Base-by-base conservation (phyloP, 1,284 basidiomycete species). In the Coniferiporia weirii region DNA sequence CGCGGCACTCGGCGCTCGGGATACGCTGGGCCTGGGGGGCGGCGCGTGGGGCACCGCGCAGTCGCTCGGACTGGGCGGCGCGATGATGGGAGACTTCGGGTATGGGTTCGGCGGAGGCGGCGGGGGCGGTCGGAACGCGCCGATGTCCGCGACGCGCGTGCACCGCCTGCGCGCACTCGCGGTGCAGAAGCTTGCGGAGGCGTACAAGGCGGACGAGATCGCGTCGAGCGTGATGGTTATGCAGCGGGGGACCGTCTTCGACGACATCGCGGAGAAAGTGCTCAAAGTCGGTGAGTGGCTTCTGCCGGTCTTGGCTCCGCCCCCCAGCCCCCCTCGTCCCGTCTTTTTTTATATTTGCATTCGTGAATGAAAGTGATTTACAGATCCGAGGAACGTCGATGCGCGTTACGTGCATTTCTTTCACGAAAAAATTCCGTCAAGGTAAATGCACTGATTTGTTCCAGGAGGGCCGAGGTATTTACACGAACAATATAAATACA, bases 181-280 rank as follows among this genome's bases (percentile, higher is more conserved):
- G 0, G 89, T 93, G 19, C 86, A 91, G 69, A 91, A 91, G 68
- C 76, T 92, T 34, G 88, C 91, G 0, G 80, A 84, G 22, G 90
- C 91, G 10, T 93, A 93, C 67, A 83, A 83, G 67, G 77, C 81
- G 17, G 90, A 93, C 68, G 90, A 93, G 69, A 89, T 93, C 66
- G 91, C 91, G 1, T 88, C 88, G 1, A 90, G 88, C 67, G 91
- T 93, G 38, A 90, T 92, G 85, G 83, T 93, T 43, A 93, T 93
- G 90, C 91, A 93, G 68, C 88, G 90, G 34, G 90, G 91, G 1
- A 91, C 84, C 63, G 87, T 92, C 1, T 89, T 93, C 65, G 90
- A 93, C 65, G 91, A 93, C 66, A 78, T 93, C 13, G 90, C 90
- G 0, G 88, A 91, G 68, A 78, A 84, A 15, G 90, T 93, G 15